A percentile compares a stretch with the other conserved stretches of the same genome.
Conservation (phyloP, 139 green algal species). For the Diplosphaera chodatii region DNA sequence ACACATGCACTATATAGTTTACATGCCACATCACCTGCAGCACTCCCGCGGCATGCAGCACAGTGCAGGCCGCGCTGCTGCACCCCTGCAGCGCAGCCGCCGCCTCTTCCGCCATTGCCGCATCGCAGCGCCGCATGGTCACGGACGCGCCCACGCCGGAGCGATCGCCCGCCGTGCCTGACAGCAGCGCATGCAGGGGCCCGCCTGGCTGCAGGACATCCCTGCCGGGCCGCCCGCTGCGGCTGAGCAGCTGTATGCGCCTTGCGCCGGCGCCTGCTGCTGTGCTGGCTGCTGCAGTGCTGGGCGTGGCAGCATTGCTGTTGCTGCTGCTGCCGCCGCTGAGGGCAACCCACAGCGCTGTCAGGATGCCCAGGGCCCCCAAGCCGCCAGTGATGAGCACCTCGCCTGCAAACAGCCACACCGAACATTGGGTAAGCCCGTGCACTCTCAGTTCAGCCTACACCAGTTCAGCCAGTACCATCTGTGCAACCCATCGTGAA, state of each 20-base stretch:
- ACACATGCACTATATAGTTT: too few species aligned
- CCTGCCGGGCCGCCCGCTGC: background rate
- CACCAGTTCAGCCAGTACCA: too few species aligned
- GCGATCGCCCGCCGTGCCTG: too few species aligned
- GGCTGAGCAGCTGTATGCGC: conserved; percentile 8
- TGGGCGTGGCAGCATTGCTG: conserved; percentile 4
- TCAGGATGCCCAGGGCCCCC: conserved; percentile 43
- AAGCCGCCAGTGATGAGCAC: conserved; percentile 50
- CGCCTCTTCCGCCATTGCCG: conserved; percentile 1
- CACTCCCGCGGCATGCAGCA: conserved; percentile 70
- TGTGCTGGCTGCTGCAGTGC: too few species aligned
- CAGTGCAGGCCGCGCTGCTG: background rate
- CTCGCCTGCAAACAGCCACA: background rate
- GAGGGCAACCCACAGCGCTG: conserved; percentile 27
- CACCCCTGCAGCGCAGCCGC: background rate
- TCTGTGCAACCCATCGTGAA: too few species aligned
- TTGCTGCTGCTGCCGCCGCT: too few species aligned
- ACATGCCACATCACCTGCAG: conserved; percentile 35
- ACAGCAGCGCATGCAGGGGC: conserved; percentile 11
- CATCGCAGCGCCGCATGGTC: conserved; percentile 20
- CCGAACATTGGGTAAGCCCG: too few species aligned
- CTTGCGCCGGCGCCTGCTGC: too few species aligned
- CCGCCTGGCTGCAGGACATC: background rate
- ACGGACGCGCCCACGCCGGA: too few species aligned
- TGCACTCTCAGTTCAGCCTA: too few species aligned